Evolutionary conservation across 257 asterid genomes (phyloP), one percentile per base, ranked within the genome.

Genomic region (Fraxinus anomala): DNA sequence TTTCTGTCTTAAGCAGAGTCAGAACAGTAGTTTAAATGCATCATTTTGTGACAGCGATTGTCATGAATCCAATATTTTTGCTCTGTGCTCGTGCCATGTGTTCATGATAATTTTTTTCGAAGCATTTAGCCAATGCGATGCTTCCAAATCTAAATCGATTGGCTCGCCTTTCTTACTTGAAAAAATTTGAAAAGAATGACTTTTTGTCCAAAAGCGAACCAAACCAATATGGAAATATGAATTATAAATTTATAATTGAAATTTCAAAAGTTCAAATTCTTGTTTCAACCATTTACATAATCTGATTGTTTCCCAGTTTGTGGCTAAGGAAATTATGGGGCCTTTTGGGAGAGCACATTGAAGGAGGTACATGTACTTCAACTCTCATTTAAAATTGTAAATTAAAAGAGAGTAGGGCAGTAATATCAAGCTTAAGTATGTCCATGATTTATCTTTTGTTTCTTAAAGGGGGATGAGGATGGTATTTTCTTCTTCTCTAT

Each of bases 121-220:
- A 6, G 21, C 42, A 30, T 37, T 73, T 51, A 3, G 23, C 75
- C 0, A n/a, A 42, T 42, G 51, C 56, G n/a, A 40, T 76, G 68
- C 49, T 68, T 77, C 69, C 26, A 65, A 79, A 77, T 36, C 24
- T 75, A 75, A 78, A 78, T 73, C 40, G 73, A 70, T 40, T 78
- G 69, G 66, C 30, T 72, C 76, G 63, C 76, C 78, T 39, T 80
- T 83, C 81, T 70, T 10, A 73, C 37, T 65, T 54, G 75, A 13
- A 73, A 84, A 86, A 79, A 83, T 78, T 78, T 74, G 74, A 71
- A 83, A 85, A 71, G 79, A 67, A 74, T 30, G 77, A 51, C 76
- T 78, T 87, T 84, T 77, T 85, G 80, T 79, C 76, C 79, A 72
- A 81, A 83, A 67, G 80, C 39, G 77, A 26, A 71, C 69, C 65